Conservation (phyloP, 2,329 filamentous ascomycete genomes). For the Didymella lethalis region DNA sequence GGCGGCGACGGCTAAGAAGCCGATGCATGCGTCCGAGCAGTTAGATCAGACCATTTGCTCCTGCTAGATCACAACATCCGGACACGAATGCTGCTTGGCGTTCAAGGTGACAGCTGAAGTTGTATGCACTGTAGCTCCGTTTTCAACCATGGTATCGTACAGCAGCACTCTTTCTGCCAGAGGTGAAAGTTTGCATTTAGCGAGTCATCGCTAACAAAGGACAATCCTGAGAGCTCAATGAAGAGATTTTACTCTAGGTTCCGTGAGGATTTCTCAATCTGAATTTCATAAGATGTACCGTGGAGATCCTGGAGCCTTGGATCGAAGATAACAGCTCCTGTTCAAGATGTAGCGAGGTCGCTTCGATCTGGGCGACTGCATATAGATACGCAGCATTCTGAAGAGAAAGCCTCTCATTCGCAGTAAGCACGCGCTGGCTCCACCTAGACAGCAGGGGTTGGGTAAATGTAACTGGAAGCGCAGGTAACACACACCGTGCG, state of each 20-base stretch:
- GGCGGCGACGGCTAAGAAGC: conserved; percentile 1
- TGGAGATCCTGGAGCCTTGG: background rate
- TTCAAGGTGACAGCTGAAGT: background rate
- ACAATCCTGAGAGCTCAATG: background rate
- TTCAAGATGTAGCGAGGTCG: background rate
- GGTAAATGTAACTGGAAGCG: background rate
- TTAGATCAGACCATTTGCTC: background rate
- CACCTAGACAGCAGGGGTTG: background rate
- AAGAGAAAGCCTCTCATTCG: background rate
- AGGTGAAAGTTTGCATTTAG: background rate
- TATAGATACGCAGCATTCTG: background rate
- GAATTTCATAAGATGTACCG: background rate
- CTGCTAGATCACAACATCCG: background rate
- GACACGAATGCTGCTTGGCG: background rate
- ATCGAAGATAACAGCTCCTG: background rate
- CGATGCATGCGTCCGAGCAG: background rate
- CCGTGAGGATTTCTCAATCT: no score
- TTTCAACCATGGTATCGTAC: no score
- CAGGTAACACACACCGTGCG: conserved; percentile 1
- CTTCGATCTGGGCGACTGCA: background rate
- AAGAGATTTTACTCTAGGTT: background rate
- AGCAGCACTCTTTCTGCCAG: background rate
- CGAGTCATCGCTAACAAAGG: no score
- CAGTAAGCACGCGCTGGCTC: conserved; percentile 6
- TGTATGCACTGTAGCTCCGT: background rate